A percentile compares a stretch with the other conserved stretches of the same genome.
phyloP scores from a whole-genome alignment of 768 basidiomycete genomes.

The Mycena indigotica region DNA sequence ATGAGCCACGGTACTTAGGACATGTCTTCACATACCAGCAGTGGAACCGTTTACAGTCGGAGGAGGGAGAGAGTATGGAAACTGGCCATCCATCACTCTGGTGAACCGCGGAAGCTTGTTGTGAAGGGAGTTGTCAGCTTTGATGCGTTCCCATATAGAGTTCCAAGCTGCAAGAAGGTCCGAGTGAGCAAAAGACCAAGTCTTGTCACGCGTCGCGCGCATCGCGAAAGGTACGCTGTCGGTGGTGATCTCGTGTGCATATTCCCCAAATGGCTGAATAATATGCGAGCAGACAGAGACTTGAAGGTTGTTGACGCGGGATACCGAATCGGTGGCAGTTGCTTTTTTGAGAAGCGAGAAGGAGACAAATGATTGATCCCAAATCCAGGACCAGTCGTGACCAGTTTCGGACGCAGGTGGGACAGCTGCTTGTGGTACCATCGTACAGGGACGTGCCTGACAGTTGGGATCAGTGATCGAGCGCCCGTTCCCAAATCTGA shows the following conservation, averaged over 20 bases:
- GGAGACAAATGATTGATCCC: slow-evolving; percentile 1
- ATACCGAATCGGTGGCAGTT: background rate
- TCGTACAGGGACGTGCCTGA: too few species aligned
- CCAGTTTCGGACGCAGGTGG: background rate
- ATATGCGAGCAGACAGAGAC: background rate
- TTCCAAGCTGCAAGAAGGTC: background rate
- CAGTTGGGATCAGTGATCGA: too few species aligned
- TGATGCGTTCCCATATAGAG: background rate
- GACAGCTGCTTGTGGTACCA: too few species aligned
- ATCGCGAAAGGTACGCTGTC: background rate
- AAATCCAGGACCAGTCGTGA: slow-evolving; percentile 1
- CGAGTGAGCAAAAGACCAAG: background rate
- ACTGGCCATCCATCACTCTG: background rate
- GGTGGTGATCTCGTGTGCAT: background rate
- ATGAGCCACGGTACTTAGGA: too few species aligned
- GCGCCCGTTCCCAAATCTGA: too few species aligned
- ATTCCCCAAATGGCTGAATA: background rate
- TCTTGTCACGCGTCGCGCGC: background rate
- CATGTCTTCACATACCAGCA: background rate
- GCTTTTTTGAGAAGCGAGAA: background rate
- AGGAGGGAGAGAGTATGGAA: background rate
- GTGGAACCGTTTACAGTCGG: background rate
- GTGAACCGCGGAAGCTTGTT: background rate
- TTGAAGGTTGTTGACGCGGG: background rate
- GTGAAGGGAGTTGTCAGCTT: background rate